Evolutionary conservation across 257 asterid genomes (phyloP).

Genomic region (Haberlea rhodopensis): DNA sequence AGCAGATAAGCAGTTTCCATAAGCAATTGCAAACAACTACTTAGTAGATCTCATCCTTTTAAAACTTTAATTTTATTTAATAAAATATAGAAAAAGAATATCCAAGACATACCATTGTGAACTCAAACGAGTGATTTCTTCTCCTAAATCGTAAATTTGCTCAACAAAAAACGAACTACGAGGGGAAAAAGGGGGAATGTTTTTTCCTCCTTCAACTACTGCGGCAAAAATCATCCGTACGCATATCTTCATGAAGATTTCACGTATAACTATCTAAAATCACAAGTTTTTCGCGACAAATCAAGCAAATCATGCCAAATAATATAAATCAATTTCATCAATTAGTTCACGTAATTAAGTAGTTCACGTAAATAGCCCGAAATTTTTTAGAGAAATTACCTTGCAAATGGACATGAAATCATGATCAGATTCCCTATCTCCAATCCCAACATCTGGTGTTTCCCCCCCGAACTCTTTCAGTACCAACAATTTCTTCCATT

Average conservation of each 20-base stretch:
- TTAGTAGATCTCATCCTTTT: too few relatives aligned
- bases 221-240: neutral
- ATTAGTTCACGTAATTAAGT: too few relatives aligned
- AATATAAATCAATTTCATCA: neutral
- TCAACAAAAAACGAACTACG: too few relatives aligned
- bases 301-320: neutral
- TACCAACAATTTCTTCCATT: constrained; percentile 70
- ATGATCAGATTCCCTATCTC: constrained; percentile 88
- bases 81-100: too few relatives aligned
- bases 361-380: neutral
- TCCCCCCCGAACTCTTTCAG: constrained; percentile 85
- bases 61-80: too few relatives aligned
- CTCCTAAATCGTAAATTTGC: too few relatives aligned
- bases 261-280: neutral
- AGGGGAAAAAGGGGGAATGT: neutral
- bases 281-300: neutral
- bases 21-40: too few relatives aligned
- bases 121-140: too few relatives aligned
- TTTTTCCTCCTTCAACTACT: too few relatives aligned
- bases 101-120: too few relatives aligned
- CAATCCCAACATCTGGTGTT: constrained; percentile 77
- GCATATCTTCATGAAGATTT: neutral
- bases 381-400: constrained; percentile 38
- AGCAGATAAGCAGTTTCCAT: too few relatives aligned
- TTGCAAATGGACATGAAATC: constrained; percentile 97